Evolutionary conservation across 2,329 filamentous ascomycete genomes (phyloP).

Genomic region (Arthroderma uncinatum): DNA sequence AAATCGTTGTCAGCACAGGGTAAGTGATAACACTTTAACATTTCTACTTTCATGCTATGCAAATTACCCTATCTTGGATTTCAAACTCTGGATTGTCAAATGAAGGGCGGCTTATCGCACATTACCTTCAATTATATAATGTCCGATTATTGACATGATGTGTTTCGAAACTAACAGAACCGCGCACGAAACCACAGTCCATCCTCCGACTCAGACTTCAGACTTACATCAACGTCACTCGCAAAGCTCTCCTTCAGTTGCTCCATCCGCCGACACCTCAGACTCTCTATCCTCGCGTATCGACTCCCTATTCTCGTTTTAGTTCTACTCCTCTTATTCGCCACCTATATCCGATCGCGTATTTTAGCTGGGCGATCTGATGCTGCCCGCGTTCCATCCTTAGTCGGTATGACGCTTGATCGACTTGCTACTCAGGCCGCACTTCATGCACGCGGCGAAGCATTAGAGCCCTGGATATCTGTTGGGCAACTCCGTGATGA

Average conservation of each 20-base stretch:
- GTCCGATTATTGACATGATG: slow-evolving; percentile 31
- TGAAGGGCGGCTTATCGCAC: background rate
- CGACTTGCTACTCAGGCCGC: slow-evolving; percentile 74
- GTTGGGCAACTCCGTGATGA: slow-evolving; percentile 86
- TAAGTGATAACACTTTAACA: slow-evolving; percentile 42
- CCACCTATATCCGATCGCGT: slow-evolving; percentile 53
- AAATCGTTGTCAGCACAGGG: slow-evolving; percentile 46
- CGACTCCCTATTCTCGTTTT: slow-evolving; percentile 41
- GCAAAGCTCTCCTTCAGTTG: slow-evolving; percentile 77
- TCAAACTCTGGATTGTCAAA: background rate
- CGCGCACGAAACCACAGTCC: slow-evolving; percentile 61
- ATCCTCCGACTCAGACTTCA: slow-evolving; percentile 46
- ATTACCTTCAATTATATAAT: slow-evolving; percentile 14
- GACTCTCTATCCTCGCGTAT: slow-evolving; percentile 41
- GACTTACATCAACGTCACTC: slow-evolving; percentile 77
- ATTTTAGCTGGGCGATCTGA: slow-evolving; percentile 54
- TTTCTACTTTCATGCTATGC: slow-evolving; percentile 14
- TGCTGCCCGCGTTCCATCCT: slow-evolving; percentile 61
- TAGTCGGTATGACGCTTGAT: slow-evolving; percentile 77
- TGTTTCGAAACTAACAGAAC: slow-evolving; percentile 68
- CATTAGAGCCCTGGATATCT: slow-evolving; percentile 68
- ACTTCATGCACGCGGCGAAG: slow-evolving; percentile 55
- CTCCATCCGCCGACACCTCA: slow-evolving; percentile 36
- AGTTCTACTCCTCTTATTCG: slow-evolving; percentile 34
- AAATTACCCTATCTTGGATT: slow-evolving; percentile 12